Evolutionary conservation across 352 stramenopile species (phyloP).

Genomic region (Globisporangium radiosum): DNA sequence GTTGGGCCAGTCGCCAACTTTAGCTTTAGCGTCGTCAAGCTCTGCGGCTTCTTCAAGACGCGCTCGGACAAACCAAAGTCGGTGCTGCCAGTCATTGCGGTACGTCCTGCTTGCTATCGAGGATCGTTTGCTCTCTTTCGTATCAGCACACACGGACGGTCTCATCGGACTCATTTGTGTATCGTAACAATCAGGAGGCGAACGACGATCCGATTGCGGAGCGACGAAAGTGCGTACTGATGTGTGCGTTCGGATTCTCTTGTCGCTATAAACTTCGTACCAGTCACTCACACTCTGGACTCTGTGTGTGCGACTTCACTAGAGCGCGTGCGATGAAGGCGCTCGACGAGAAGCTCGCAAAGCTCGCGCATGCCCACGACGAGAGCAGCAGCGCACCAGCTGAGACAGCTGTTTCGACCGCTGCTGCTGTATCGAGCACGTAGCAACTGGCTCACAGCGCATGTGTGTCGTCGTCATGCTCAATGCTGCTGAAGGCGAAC

Average conservation of each 20-base stretch:
- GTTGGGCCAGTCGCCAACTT: conserved; percentile 66
- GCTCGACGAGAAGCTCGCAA: conserved; percentile 84
- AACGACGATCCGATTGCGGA: conserved; percentile 76
- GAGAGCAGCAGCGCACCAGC: neutral
- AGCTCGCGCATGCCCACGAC: conserved; percentile 41
- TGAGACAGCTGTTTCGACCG: too few species aligned
- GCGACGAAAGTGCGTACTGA: conserved; percentile 68
- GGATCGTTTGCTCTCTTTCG: neutral
- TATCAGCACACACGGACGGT: too few species aligned
- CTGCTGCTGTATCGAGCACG: too few species aligned
- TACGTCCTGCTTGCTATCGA: conserved; percentile 10
- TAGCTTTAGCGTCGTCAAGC: conserved; percentile 76
- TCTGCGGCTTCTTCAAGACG: conserved; percentile 83
- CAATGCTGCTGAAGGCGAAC: too few species aligned
- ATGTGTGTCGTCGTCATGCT: too few species aligned
- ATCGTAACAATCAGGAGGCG: conserved; percentile 22
- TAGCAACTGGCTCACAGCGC: too few species aligned
- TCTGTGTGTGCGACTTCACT: neutral
- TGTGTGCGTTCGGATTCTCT: neutral
- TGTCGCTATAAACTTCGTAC: too few species aligned
- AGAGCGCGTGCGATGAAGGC: conserved; percentile 84
- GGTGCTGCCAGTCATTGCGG: conserved; percentile 59
- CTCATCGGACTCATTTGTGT: too few species aligned
- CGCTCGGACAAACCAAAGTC: conserved; percentile 46
- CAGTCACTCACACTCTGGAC: neutral